Evolutionary conservation across 805 yeast genomes (phyloP), one percentile per base, ranked within the genome.

Genomic region (Yarrowia sp.): DNA sequence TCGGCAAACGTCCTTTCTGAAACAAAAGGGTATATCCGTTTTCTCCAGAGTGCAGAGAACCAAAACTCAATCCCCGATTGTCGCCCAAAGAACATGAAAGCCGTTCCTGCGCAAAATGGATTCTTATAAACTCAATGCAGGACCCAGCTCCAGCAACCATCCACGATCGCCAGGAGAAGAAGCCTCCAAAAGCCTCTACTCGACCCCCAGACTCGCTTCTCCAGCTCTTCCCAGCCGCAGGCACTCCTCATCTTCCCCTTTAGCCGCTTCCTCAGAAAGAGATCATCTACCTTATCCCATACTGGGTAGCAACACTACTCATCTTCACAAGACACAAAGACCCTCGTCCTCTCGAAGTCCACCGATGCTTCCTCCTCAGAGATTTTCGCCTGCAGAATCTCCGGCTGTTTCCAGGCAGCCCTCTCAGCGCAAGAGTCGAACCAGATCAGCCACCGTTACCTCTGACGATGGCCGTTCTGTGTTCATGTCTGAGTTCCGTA

Each of bases 71-170:
- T 26, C 15, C 22, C 2, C 63, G n/a, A 16, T 26, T 26, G 10
- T 41, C 22, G 40, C 48, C 63, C 48, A n/a, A 26, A 22, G 63
- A 56, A 41, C 38, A 22, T 41, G 63, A 56, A 56, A 56, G 63
- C 63, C 48, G 63, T 56, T 56, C 48, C 63, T 56, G 48, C 36
- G 63, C 46, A 42, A 41, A 41, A 56, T 56, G 63, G 48, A n/a
- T 41, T 22, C 63, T 41, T 41, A 56, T 56, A 56, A 56, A 56
- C 63, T 48, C 48, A 41, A 56, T 56, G 38, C 63, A 26, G 46
- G 48, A 15, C 48, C 63, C 11, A 48, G 40, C 10, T 41, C 48
- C 63, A 56, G 48, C 63, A 41, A 56, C 63, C 48, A 41, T 7
- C 19, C 63, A 2, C 35, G 38, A 15, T 40, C 22, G n/a, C 43